A percentile compares a stretch with the other conserved stretches of the same genome.
Conservation (phyloP, 2,329 filamentous ascomycete genomes). For the Passalora sequoiae region DNA sequence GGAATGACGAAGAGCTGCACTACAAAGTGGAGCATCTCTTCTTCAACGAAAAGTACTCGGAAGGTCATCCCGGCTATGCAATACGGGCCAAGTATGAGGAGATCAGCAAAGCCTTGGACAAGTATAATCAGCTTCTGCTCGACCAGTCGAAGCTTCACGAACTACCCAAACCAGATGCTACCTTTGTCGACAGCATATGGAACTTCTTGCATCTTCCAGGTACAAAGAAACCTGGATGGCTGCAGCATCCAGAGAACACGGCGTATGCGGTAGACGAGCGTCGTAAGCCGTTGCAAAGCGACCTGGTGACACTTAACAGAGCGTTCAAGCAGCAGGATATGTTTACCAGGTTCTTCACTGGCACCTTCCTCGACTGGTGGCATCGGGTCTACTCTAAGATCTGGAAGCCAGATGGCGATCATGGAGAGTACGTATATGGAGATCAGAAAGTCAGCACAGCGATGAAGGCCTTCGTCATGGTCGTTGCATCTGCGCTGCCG, state of each 20-base stretch:
- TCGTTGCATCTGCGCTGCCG: conserved; percentile 22
- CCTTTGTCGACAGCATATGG: conserved; percentile 16
- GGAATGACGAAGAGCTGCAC: conserved; percentile 15
- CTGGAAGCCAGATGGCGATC: conserved; percentile 8
- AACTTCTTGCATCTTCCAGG: conserved; percentile 12
- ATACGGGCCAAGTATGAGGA: conserved; percentile 14
- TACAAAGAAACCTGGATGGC: conserved; percentile 13
- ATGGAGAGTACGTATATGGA: conserved; percentile 16
- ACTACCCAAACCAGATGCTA: conserved; percentile 14
- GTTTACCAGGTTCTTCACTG: conserved; percentile 19
- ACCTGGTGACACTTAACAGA: conserved; percentile 19
- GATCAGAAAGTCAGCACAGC: conserved; percentile 15
- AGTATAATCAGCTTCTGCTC: conserved; percentile 16
- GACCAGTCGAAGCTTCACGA: conserved; percentile 16
- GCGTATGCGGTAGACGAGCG: conserved; percentile 20
- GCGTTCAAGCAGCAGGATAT: conserved; percentile 16
- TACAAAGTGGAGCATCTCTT: conserved; percentile 19
- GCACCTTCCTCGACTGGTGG: conserved; percentile 11
- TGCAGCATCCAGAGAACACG: conserved; percentile 23
- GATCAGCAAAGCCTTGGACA: conserved; percentile 13
- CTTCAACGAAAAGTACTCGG: conserved; percentile 5
- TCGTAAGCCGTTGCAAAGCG: conserved; percentile 12
- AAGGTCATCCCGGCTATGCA: conserved; percentile 8
- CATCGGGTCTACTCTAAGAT: conserved; percentile 12
- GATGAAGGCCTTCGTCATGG: conserved; percentile 17